Evolutionary conservation across 192 early-diverging fungal species (phyloP).

Genomic region (Coemansia brasiliensis): DNA sequence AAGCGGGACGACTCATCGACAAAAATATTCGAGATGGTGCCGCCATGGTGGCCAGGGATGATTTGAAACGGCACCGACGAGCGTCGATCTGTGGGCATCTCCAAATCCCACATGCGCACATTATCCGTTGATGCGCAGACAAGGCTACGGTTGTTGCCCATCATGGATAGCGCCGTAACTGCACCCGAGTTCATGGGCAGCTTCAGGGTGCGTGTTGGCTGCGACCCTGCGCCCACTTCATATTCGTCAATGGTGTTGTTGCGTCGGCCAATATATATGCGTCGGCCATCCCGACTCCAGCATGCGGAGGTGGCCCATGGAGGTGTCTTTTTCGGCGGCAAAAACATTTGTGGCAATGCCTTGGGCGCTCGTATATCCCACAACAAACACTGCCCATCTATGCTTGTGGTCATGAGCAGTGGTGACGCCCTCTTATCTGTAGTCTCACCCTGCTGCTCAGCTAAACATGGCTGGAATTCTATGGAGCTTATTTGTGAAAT

Average conservation of each 20-base stretch:
- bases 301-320: slow-evolving; percentile 73
- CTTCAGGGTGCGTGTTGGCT: slow-evolving; percentile 68
- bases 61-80: slow-evolving; percentile 81
- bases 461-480: slow-evolving; percentile 62
- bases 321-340: slow-evolving; percentile 63
- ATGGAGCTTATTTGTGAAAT: slow-evolving; percentile 80
- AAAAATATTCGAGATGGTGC: slow-evolving; percentile 65
- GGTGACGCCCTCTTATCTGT: slow-evolving; percentile 10
- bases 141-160: slow-evolving; percentile 81
- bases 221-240: slow-evolving; percentile 64
- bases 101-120: slow-evolving; percentile 87
- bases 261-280: slow-evolving; percentile 82
- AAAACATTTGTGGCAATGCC: slow-evolving; percentile 54
- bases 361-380: slow-evolving; percentile 72
- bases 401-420: slow-evolving; percentile 69
- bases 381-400: slow-evolving; percentile 70
- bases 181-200: slow-evolving; percentile 89
- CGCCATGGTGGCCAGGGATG: slow-evolving; percentile 92
- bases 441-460: slow-evolving; percentile 2
- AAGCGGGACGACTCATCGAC: slow-evolving; percentile 73
- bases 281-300: slow-evolving; percentile 83
- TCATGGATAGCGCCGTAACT: slow-evolving; percentile 70
- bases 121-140: slow-evolving; percentile 92
- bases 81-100: slow-evolving; percentile 47
- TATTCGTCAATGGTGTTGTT: slow-evolving; percentile 93